phyloP scores from a whole-genome alignment of 345 rosid genomes.

The Gossypium bickii region DNA sequence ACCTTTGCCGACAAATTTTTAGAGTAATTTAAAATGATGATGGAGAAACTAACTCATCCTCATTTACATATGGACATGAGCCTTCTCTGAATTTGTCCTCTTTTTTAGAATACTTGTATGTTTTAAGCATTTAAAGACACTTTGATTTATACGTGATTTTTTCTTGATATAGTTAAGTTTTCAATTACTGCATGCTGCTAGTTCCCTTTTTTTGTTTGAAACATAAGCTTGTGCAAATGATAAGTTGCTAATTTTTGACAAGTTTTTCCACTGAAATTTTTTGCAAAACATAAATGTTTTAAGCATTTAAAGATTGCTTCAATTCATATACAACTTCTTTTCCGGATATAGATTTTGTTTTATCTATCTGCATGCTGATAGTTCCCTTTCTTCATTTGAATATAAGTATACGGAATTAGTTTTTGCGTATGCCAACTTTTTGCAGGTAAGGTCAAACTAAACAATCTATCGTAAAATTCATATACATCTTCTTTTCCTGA shows the following conservation, averaged over 20 bases:
- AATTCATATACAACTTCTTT: background rate
- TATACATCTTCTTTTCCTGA: background rate
- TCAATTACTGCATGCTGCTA: background rate
- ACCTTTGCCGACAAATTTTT: background rate
- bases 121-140: background rate
- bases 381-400: background rate
- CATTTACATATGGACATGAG: background rate
- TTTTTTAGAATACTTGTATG: background rate
- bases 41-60: background rate
- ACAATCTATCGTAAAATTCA: background rate
- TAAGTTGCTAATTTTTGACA: background rate
- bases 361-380: background rate
- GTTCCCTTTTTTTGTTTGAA: slow-evolving; percentile 1
- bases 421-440: background rate
- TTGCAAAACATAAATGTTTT: background rate
- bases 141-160: background rate
- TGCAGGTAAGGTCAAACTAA: background rate
- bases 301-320: background rate
- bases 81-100: background rate
- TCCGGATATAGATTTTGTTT: background rate
- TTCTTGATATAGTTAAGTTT: background rate
- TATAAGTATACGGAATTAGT: background rate
- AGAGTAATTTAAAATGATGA: too few relatives aligned
- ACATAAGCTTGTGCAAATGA: background rate
- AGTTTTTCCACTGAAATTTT: background rate